phyloP scores from a whole-genome alignment of 495 filamentous ascomycete species.

The Oidiodendron maius region DNA sequence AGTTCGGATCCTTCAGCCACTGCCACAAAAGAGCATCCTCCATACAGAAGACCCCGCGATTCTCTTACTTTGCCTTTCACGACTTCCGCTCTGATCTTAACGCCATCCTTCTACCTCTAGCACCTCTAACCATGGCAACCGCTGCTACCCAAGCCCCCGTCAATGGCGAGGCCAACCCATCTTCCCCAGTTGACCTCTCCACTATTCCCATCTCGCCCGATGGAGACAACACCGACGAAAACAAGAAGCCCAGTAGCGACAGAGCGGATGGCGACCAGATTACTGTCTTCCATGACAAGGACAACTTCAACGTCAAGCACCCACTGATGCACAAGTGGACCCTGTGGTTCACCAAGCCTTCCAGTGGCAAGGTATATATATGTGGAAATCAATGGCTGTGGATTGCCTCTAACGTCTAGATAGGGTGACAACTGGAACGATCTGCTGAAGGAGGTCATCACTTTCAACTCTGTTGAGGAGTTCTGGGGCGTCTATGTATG shows the following conservation, averaged over 20 bases:
- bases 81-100: neutral
- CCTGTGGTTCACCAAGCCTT: conserved; percentile 98
- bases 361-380: conserved; percentile 79
- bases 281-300: conserved; percentile 93
- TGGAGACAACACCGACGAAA: conserved; percentile 33
- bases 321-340: conserved; percentile 96
- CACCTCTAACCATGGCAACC: conserved; percentile 31
- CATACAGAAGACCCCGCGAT: too few relatives aligned
- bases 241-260: conserved; percentile 28
- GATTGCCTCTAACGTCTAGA: conserved; percentile 2
- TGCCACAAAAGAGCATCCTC: too few relatives aligned
- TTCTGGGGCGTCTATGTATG: conserved; percentile 99
- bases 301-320: conserved; percentile 99
- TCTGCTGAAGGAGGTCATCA: conserved; percentile 94
- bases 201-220: conserved; percentile 72
- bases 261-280: conserved; percentile 49
- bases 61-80: too few relatives aligned
- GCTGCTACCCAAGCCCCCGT: conserved; percentile 8
- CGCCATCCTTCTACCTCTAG: neutral
- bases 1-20: too few relatives aligned
- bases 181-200: conserved; percentile 46
- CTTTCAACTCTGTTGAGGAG: conserved; percentile 96
- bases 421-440: conserved; percentile 99
- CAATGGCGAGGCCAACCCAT: conserved; percentile 15
- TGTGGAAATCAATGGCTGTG: neutral